phyloP scores from a whole-genome alignment of 257 asterid species.

The Leptodermis oblonga region DNA sequence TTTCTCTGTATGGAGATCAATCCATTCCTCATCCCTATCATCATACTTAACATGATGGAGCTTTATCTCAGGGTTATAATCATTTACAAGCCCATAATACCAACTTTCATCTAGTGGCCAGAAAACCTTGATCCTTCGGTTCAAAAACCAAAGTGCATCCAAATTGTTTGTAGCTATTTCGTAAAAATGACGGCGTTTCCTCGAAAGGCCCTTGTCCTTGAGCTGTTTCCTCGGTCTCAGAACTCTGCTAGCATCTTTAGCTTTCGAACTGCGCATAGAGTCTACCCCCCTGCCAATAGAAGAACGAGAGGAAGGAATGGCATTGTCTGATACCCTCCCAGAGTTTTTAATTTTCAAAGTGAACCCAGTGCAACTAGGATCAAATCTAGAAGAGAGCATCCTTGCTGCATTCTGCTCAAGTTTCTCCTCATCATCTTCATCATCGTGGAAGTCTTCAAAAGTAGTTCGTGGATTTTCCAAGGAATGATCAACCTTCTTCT shows the following conservation, averaged over 20 bases:
- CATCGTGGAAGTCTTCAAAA: constrained; percentile 52
- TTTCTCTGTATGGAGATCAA: constrained; percentile 77
- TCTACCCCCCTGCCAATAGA: constrained; percentile 41
- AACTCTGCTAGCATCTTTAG: constrained; percentile 57
- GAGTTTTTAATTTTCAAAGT: constrained; percentile 50
- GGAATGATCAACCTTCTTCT: constrained; percentile 45
- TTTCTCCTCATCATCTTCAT: constrained; percentile 92
- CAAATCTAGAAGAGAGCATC: constrained; percentile 98
- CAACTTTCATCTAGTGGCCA: constrained; percentile 98
- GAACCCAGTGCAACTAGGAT: constrained; percentile 92
- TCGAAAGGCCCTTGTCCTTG: constrained; percentile 46
- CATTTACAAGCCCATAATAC: constrained; percentile 78
- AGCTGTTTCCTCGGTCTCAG: constrained; percentile 72
- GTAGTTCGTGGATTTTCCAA: constrained; percentile 39
- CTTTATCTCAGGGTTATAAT: constrained; percentile 68
- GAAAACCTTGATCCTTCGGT: constrained; percentile 75
- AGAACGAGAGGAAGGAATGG: constrained; percentile 44
- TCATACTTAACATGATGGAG: constrained; percentile 86
- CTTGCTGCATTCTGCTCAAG: constrained; percentile 95
- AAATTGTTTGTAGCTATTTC: constrained; percentile 57
- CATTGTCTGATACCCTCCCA: constrained; percentile 37
- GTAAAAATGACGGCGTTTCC: constrained; percentile 95
- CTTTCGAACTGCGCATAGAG: constrained; percentile 43
- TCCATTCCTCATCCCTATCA: constrained; percentile 95
- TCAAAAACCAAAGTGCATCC: constrained; percentile 70